phyloP scores from a whole-genome alignment of 2,329 filamentous ascomycete genomes.

The Alternaria solani region DNA sequence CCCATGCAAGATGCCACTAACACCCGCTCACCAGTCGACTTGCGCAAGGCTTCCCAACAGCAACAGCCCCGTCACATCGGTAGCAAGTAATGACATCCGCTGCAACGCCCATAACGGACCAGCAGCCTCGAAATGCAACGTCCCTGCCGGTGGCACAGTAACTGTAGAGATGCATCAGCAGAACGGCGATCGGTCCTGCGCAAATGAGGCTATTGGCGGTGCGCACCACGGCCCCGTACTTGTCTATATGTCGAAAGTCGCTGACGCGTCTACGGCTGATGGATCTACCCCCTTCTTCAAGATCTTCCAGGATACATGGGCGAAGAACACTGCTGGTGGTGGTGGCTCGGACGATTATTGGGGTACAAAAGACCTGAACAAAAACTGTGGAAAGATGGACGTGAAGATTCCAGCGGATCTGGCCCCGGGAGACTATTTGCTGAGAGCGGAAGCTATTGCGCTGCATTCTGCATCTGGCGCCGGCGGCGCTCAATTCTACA shows the following conservation, averaged over 20 bases:
- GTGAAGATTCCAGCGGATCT: constrained; percentile 63
- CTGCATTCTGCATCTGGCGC: constrained; percentile 60
- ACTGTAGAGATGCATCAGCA: constrained; percentile 59
- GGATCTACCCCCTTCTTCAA: constrained; percentile 65
- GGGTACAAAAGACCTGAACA: constrained; percentile 59
- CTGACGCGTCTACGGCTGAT: constrained; percentile 59
- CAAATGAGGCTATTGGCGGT: constrained; percentile 46
- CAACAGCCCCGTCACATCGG: constrained; percentile 57
- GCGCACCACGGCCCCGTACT: constrained; percentile 44
- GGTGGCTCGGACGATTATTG: constrained; percentile 58
- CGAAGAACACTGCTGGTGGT: constrained; percentile 52
- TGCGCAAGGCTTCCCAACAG: constrained; percentile 39
- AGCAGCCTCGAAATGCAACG: constrained; percentile 54
- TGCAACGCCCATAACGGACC: constrained; percentile 51
- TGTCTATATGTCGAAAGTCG: constrained; percentile 55
- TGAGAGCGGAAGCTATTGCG: constrained; percentile 66
- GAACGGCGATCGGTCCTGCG: constrained; percentile 62
- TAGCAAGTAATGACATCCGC: constrained; percentile 61
- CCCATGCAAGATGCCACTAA: constrained; percentile 7
- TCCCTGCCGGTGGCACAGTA: constrained; percentile 59
- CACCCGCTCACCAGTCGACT: constrained; percentile 19
- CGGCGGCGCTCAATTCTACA: constrained; percentile 57
- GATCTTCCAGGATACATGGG: constrained; percentile 63
- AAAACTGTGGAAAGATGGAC: constrained; percentile 57
- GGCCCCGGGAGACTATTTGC: constrained; percentile 59